Evolutionary conservation across 345 rosid species (phyloP).

Genomic region (Balakata baccata): DNA sequence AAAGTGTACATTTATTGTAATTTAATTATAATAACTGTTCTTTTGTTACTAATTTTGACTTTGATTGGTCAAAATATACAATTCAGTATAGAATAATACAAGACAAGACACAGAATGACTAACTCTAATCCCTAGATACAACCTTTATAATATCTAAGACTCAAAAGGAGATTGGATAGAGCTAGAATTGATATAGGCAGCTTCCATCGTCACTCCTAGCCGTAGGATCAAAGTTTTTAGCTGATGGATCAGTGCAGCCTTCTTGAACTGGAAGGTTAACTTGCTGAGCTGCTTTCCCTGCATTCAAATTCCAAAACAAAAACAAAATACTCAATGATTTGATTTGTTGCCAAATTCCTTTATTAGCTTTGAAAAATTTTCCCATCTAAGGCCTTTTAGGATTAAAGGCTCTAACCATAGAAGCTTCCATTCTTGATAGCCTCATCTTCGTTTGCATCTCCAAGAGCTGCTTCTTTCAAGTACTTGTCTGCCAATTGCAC

Average conservation of each 20-base stretch:
- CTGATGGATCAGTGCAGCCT: slow-evolving; percentile 46
- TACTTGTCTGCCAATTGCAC: slow-evolving; percentile 50
- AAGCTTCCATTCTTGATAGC: slow-evolving; percentile 30
- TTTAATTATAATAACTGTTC: too few relatives aligned
- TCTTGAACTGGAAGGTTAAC: slow-evolving; percentile 38
- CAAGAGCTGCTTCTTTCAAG: slow-evolving; percentile 52
- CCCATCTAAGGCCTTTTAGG: slow-evolving; percentile 20
- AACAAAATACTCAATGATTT: neutral
- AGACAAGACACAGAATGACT: neutral
- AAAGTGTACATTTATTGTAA: too few relatives aligned
- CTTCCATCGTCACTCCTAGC: slow-evolving; percentile 48
- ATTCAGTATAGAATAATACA: neutral
- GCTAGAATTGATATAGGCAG: slow-evolving; percentile 25
- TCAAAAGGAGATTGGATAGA: neutral
- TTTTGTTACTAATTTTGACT: too few relatives aligned
- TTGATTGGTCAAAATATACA: neutral
- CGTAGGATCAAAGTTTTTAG: slow-evolving; percentile 44
- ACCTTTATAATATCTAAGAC: neutral
- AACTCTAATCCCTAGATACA: neutral
- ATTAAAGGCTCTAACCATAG: slow-evolving; percentile 34
- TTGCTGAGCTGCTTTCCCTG: slow-evolving; percentile 54
- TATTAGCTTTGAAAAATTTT: slow-evolving; percentile 9
- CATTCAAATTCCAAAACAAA: slow-evolving; percentile 15
- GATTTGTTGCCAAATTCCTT: neutral
- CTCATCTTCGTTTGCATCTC: slow-evolving; percentile 49